phyloP scores from a whole-genome alignment of 1,284 basidiomycete species.

The Tilletia setariae region DNA sequence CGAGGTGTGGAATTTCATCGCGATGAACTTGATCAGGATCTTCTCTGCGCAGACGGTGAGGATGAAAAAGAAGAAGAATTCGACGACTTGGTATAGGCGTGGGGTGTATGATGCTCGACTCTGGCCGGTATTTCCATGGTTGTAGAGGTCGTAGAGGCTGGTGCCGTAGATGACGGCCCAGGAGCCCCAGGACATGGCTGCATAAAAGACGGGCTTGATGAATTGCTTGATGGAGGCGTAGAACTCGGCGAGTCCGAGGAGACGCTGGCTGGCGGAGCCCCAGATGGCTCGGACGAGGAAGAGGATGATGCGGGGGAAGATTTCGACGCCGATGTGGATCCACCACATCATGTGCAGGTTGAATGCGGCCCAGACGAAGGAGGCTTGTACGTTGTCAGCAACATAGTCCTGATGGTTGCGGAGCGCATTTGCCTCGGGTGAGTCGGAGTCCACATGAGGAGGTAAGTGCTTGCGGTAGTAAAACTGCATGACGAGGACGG shows the following conservation, averaged over 20 bases:
- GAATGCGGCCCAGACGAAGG: constrained; percentile 53
- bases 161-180: constrained; percentile 51
- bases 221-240: constrained; percentile 46
- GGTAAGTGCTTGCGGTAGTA: constrained; percentile 32
- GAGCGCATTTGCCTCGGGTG: constrained; percentile 20
- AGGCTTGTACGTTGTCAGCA: constrained; percentile 49
- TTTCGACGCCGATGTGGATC: constrained; percentile 46
- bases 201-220: constrained; percentile 46
- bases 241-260: constrained; percentile 40
- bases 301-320: constrained; percentile 38
- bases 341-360: constrained; percentile 49
- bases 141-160: constrained; percentile 41
- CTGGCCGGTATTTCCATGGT: constrained; percentile 17
- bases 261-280: constrained; percentile 39
- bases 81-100: constrained; percentile 49
- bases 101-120: constrained; percentile 42
- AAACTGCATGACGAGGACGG: constrained; percentile 45
- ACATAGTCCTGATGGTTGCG: constrained; percentile 32
- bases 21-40: constrained; percentile 48
- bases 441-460: background rate
- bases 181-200: constrained; percentile 46
- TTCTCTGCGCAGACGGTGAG: constrained; percentile 47
- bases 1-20: constrained; percentile 65
- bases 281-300: constrained; percentile 37
- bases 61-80: constrained; percentile 50